Conservation (phyloP, 139 green algal species). For the Auxenochlorella pyrenoidosa region DNA sequence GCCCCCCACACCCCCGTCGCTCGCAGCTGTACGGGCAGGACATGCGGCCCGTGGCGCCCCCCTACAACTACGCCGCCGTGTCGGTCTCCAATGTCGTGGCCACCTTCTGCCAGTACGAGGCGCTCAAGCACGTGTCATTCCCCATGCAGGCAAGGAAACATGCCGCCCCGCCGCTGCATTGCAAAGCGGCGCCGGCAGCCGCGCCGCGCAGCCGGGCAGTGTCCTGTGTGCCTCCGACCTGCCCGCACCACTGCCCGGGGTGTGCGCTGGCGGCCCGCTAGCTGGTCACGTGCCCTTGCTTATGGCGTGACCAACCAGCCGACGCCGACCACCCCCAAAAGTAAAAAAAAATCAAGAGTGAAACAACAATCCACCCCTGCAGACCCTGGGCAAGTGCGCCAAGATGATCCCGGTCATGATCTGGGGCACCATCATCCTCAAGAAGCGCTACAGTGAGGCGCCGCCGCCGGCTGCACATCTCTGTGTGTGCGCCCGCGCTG, state of each 20-base stretch:
- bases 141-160: constrained; percentile 62
- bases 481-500: neutral
- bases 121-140: constrained; percentile 97
- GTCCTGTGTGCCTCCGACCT: too few species aligned
- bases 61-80: constrained; percentile 78
- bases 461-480: too few species aligned
- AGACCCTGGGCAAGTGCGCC: constrained; percentile 95
- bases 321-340: too few species aligned
- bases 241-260: too few species aligned
- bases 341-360: too few species aligned
- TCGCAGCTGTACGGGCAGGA: constrained; percentile 46
- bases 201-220: too few species aligned
- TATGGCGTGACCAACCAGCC: too few species aligned
- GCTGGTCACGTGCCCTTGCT: too few species aligned
- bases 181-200: too few species aligned
- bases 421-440: constrained; percentile 93
- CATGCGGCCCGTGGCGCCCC: constrained; percentile 64
- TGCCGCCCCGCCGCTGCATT: too few species aligned
- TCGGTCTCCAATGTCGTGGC: constrained; percentile 94
- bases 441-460: constrained; percentile 81
- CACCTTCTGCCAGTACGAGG: constrained; percentile 98
- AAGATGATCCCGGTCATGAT: constrained; percentile 99
- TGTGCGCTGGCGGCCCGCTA: too few species aligned
- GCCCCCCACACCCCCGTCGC: neutral
- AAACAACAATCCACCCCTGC: constrained; percentile 40